These are phyloP conservation scores for Thalassiosira profunda DNA, from an alignment of 108 stramenopile genomes.

Conservation along the genomic window DNA sequence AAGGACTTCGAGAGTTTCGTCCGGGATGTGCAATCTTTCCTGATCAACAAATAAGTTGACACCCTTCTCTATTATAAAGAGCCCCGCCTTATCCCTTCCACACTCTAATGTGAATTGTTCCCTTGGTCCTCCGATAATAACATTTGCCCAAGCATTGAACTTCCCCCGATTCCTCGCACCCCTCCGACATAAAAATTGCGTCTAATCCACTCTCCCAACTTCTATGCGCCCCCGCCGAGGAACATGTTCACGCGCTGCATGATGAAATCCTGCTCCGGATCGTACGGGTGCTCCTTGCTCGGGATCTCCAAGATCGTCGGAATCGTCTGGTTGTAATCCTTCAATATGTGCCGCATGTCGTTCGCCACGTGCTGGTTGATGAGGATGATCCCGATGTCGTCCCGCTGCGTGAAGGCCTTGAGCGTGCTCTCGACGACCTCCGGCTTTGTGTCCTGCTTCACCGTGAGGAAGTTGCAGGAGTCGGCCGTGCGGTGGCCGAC, in stretches of 20 bases:
- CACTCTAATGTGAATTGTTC: too few species aligned
- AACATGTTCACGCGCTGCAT: conserved; percentile 99
- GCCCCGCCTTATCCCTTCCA: too few species aligned
- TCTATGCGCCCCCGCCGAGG: conserved; percentile 74
- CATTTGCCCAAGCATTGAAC: too few species aligned
- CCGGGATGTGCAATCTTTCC: conserved; percentile 78
- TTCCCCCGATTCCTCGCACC: too few species aligned
- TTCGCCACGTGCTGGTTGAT: conserved; percentile 99
- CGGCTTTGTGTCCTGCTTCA: conserved; percentile 88
- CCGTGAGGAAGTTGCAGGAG: conserved; percentile 96
- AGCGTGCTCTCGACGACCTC: conserved; percentile 84
- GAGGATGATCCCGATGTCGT: conserved; percentile 97
- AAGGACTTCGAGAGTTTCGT: conserved; percentile 82
- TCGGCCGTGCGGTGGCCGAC: conserved; percentile 97
- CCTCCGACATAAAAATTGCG: neutral
- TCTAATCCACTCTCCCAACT: neutral
- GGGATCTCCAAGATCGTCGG: conserved; percentile 99
- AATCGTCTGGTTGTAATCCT: conserved; percentile 95
- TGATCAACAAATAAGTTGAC: conserved; percentile 64
- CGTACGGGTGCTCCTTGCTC: conserved; percentile 97
- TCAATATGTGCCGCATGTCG: conserved; percentile 96
- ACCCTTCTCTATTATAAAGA: too few species aligned
- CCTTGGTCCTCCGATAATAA: too few species aligned
- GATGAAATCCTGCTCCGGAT: conserved; percentile 98
- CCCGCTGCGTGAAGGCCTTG: conserved; percentile 77